Percentiles rank a stretch among this genome's conserved stretches.
phyloP scores from a whole-genome alignment of 345 rosid genomes.

The Kandelia obovata region DNA sequence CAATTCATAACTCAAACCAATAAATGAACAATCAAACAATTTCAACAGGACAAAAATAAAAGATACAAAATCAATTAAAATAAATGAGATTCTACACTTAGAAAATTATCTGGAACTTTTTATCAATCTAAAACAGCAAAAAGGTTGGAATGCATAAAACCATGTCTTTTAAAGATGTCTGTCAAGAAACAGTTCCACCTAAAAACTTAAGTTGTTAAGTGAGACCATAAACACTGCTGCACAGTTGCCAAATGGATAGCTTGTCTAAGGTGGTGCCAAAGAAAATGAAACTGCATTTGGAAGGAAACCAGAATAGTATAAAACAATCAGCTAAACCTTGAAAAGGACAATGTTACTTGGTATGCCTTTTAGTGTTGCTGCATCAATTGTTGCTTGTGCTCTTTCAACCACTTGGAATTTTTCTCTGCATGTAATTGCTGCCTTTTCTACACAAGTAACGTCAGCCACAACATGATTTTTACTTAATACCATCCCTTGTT shows the following conservation, averaged over 20 bases:
- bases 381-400: constrained; percentile 95
- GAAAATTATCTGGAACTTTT: not conserved
- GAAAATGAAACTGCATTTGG: too few relatives aligned
- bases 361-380: constrained; percentile 88
- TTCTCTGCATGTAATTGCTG: constrained; percentile 59
- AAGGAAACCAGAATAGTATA: constrained; percentile 1
- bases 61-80: not conserved
- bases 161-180: not conserved
- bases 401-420: constrained; percentile 67
- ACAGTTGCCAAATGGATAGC: not conserved
- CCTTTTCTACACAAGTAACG: constrained; percentile 67
- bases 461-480: constrained; percentile 82
- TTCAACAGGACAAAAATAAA: too few relatives aligned
- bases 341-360: constrained; percentile 93
- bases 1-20: not conserved
- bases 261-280: not conserved
- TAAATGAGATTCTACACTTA: not conserved
- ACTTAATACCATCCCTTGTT: constrained; percentile 65
- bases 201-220: too few relatives aligned
- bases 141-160: not conserved
- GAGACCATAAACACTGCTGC: not conserved
- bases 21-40: too few relatives aligned
- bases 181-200: too few relatives aligned
- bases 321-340: constrained; percentile 47
- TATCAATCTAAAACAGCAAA: not conserved